Conservation (phyloP, 306 rosid genomes). For the Acacia melanoxylon region DNA sequence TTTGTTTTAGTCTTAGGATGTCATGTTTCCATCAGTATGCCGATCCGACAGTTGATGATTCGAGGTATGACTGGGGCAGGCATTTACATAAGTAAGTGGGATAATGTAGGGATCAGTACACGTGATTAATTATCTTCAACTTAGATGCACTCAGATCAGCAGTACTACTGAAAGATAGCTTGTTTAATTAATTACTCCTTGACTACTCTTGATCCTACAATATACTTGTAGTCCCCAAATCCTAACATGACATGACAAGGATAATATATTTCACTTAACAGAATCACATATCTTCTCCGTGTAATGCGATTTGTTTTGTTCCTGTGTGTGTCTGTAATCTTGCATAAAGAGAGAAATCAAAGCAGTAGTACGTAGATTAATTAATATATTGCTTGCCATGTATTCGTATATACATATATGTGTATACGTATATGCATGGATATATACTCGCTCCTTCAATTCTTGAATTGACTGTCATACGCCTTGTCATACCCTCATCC, state of each 20-base stretch:
- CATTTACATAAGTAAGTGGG: slow-evolving; percentile 12
- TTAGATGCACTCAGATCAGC: slow-evolving; percentile 11
- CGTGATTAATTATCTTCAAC: slow-evolving; percentile 34
- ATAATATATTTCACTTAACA: not conserved
- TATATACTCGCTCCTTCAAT: too few species aligned
- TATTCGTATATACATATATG: too few species aligned
- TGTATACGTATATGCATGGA: too few species aligned
- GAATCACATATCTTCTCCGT: not conserved
- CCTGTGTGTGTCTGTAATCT: not conserved
- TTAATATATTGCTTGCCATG: not conserved
- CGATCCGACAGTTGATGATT: slow-evolving; percentile 1
- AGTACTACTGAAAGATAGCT: slow-evolving; percentile 12
- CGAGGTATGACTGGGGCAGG: slow-evolving; percentile 22
- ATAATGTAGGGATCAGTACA: slow-evolving; percentile 43
- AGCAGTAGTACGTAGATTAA: not conserved
- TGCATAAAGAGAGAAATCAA: not conserved
- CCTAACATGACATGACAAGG: not conserved
- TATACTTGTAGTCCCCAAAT: not conserved
- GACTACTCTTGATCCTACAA: slow-evolving; percentile 8
- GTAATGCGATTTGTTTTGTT: not conserved
- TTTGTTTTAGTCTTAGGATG: slow-evolving; percentile 9
- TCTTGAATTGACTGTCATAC: too few species aligned
- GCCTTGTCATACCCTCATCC: too few species aligned
- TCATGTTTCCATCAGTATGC: not conserved
- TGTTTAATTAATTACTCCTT: slow-evolving; percentile 1